Percentiles rank a stretch among this genome's conserved stretches.
Conservation (phyloP, 345 rosid genomes). For the Mercurialis annua region DNA sequence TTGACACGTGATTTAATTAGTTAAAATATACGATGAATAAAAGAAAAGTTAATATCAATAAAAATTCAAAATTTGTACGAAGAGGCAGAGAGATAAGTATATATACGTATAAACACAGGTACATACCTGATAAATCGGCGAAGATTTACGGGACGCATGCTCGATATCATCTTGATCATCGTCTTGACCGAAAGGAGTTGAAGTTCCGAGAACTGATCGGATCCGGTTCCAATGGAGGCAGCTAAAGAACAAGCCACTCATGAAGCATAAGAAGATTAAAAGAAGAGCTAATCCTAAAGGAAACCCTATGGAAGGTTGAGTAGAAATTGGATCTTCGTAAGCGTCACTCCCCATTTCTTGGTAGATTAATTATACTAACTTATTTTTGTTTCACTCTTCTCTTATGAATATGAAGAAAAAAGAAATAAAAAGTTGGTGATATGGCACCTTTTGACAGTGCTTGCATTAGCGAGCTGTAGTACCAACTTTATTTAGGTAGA, state of each 20-base stretch:
- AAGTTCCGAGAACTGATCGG: slow-evolving; percentile 16
- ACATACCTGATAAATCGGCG: slow-evolving; percentile 23
- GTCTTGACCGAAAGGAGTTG: neutral
- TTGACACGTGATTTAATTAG: too few relatives aligned
- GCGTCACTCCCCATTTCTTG: slow-evolving; percentile 21
- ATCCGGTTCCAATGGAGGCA: slow-evolving; percentile 37
- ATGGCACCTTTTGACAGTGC: too few relatives aligned
- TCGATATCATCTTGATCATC: neutral
- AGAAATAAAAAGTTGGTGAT: neutral
- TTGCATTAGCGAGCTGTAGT: too few relatives aligned
- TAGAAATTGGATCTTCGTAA: too few relatives aligned
- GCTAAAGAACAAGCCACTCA: slow-evolving; percentile 28
- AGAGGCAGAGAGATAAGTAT: neutral
- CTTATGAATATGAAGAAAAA: neutral
- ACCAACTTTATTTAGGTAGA: too few relatives aligned
- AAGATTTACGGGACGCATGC: slow-evolving; percentile 12
- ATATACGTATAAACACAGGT: too few relatives aligned
- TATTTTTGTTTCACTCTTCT: neutral
- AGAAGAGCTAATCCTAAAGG: slow-evolving; percentile 41
- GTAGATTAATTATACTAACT: too few relatives aligned
- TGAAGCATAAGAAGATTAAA: slow-evolving; percentile 23
- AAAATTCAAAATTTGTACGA: too few relatives aligned
- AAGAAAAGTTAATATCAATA: too few relatives aligned
- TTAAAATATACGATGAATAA: too few relatives aligned
- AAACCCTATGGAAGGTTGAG: slow-evolving; percentile 32